These are phyloP conservation scores for Suhomyces guaymorum DNA, from an alignment of 1,139 yeast genomes.

Conservation along the genomic window DNA sequence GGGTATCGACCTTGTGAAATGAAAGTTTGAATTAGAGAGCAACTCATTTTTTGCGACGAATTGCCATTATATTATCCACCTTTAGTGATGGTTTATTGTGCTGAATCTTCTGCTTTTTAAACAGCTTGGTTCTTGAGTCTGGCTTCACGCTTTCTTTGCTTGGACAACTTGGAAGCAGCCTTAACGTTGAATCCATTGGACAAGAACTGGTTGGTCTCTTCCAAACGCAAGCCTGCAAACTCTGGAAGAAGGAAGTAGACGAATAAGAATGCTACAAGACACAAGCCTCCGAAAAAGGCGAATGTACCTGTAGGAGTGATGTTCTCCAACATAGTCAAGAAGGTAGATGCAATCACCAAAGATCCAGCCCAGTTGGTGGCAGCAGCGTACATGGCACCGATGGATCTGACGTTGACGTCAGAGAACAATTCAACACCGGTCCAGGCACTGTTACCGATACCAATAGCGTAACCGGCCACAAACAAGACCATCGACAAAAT, in stretches of 20 bases:
- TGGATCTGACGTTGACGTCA: slow-evolving; percentile 82
- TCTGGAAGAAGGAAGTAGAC: slow-evolving; percentile 89
- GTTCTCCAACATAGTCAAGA: slow-evolving; percentile 87
- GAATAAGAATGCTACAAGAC: slow-evolving; percentile 67
- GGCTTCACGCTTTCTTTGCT: slow-evolving; percentile 38
- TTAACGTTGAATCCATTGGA: slow-evolving; percentile 83
- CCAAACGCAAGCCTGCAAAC: slow-evolving; percentile 83
- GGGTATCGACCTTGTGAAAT: no score
- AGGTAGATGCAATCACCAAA: slow-evolving; percentile 83
- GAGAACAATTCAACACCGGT: slow-evolving; percentile 95
- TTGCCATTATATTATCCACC: no score
- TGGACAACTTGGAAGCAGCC: slow-evolving; percentile 65
- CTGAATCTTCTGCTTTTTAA: slow-evolving; percentile 1
- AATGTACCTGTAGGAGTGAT: slow-evolving; percentile 96
- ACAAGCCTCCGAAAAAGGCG: slow-evolving; percentile 81
- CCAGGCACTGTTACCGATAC: slow-evolving; percentile 98
- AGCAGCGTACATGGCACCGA: slow-evolving; percentile 91
- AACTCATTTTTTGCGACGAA: no score
- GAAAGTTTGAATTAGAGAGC: not conserved
- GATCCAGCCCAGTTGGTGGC: slow-evolving; percentile 97
- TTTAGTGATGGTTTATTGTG: no score
- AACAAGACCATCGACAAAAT: slow-evolving; percentile 81
- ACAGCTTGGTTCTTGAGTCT: slow-evolving; percentile 6
- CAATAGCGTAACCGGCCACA: slow-evolving; percentile 89
- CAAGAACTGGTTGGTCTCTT: slow-evolving; percentile 81